Conservation (phyloP, 2,329 filamentous ascomycete genomes). For the Aplosporella prunicola region DNA sequence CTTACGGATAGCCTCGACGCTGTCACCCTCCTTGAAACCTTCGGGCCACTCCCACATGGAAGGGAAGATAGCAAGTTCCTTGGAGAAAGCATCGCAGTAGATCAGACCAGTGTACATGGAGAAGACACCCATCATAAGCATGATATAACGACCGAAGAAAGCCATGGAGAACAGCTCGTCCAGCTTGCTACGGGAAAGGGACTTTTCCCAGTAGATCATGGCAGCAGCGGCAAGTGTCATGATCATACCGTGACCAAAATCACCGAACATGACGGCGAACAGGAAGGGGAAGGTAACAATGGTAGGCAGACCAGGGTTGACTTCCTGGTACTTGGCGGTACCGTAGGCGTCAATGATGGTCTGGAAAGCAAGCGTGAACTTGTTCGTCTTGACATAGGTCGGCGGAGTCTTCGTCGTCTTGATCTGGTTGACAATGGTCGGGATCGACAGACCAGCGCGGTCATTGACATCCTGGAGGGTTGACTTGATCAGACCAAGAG, state of each 20-base stretch:
- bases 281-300: constrained; percentile 99
- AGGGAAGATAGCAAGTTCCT: constrained; percentile 77
- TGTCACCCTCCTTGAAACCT: constrained; percentile 54
- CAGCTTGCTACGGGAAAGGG: constrained; percentile 72
- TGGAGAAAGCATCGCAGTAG: constrained; percentile 97
- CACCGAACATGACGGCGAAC: constrained; percentile 99
- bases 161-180: constrained; percentile 98
- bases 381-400: constrained; percentile 96
- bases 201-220: constrained; percentile 96
- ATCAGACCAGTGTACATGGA: constrained; percentile 95
- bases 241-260: constrained; percentile 85
- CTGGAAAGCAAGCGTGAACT: constrained; percentile 96
- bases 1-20: constrained; percentile 55
- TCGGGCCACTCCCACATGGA: constrained; percentile 84
- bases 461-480: constrained; percentile 96
- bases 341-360: constrained; percentile 99
- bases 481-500: constrained; percentile 77
- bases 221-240: constrained; percentile 75
- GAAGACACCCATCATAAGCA: constrained; percentile 94
- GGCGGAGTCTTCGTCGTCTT: constrained; percentile 94
- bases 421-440: constrained; percentile 97
- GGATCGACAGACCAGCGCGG: constrained; percentile 87
- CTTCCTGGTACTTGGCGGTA: constrained; percentile 92
- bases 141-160: constrained; percentile 97
- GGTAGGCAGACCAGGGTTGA: constrained; percentile 90